These are phyloP conservation scores for Lachancea dasiensis DNA, from an alignment of 805 yeast genomes.

Conservation along the genomic window DNA sequence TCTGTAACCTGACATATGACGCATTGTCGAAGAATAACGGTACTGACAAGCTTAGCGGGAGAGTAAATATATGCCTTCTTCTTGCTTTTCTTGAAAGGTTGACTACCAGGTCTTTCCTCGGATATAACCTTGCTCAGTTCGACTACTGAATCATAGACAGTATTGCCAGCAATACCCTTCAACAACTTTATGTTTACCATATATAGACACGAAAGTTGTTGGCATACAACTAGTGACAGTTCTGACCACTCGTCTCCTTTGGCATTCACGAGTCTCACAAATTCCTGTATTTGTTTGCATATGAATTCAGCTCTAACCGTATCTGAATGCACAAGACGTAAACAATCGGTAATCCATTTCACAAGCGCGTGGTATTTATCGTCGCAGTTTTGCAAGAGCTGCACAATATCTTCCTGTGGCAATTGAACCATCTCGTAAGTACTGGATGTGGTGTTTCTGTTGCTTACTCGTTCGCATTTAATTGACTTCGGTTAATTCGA, in stretches of 20 bases:
- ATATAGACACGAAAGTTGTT: slow-evolving; percentile 19
- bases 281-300: neutral
- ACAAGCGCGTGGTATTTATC: slow-evolving; percentile 22
- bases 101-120: slow-evolving; percentile 29
- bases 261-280: neutral
- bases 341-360: slow-evolving; percentile 8
- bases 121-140: slow-evolving; percentile 22
- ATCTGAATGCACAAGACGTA: neutral
- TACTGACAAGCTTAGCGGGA: slow-evolving; percentile 28
- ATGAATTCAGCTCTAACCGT: neutral
- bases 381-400: slow-evolving; percentile 2
- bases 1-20: slow-evolving; percentile 32
- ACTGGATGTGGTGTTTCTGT: neutral
- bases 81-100: slow-evolving; percentile 15
- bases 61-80: slow-evolving; percentile 22
- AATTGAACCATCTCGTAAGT: neutral
- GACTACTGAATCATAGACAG: slow-evolving; percentile 27
- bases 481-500: too few species aligned
- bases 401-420: neutral
- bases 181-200: slow-evolving; percentile 10
- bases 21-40: slow-evolving; percentile 26
- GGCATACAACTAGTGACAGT: neutral
- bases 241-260: neutral
- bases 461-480: too few species aligned
- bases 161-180: slow-evolving; percentile 5